These are phyloP conservation scores for Globisporangium radiosum DNA, from an alignment of 352 stramenopile species.

Conservation along the genomic window DNA sequence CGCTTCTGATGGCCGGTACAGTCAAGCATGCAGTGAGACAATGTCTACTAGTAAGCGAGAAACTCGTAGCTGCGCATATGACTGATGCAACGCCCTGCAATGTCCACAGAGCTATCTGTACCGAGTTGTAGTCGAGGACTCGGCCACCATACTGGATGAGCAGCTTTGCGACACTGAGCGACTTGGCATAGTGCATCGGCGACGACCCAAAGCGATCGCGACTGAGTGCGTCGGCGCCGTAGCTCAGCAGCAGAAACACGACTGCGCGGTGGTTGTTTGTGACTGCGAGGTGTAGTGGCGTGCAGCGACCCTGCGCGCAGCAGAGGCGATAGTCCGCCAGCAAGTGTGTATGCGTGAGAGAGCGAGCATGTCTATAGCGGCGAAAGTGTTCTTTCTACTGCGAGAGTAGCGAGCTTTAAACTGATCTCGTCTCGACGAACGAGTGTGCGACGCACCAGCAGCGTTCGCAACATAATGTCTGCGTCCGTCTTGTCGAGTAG, in stretches of 20 bases:
- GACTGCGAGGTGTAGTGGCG: conserved; percentile 55
- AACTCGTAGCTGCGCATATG: too few species aligned
- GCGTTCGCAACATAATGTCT: conserved; percentile 52
- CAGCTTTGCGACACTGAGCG: conserved; percentile 53
- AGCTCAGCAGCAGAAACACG: conserved; percentile 60
- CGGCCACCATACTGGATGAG: conserved; percentile 50
- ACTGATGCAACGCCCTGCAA: neutral
- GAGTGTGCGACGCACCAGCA: conserved; percentile 33
- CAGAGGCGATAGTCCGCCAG: too few species aligned
- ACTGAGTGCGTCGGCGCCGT: conserved; percentile 46
- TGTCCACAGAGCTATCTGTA: conserved; percentile 8
- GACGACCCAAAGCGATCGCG: conserved; percentile 59
- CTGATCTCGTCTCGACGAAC: neutral
- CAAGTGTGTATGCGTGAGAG: too few species aligned
- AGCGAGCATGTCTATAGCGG: too few species aligned
- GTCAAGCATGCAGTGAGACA: neutral
- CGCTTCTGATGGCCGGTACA: conserved; percentile 28
- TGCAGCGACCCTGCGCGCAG: conserved; percentile 41
- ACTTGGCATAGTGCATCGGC: conserved; percentile 66
- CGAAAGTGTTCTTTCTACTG: neutral
- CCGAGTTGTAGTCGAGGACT: conserved; percentile 55
- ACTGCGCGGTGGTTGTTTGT: conserved; percentile 46
- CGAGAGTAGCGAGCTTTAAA: neutral
- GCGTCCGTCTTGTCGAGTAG: conserved; percentile 35
- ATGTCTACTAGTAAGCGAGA: neutral